Evolutionary conservation across 805 yeast species (phyloP), one percentile per base, ranked within the genome.

Genomic region (Ogataea thermomethanolica): DNA sequence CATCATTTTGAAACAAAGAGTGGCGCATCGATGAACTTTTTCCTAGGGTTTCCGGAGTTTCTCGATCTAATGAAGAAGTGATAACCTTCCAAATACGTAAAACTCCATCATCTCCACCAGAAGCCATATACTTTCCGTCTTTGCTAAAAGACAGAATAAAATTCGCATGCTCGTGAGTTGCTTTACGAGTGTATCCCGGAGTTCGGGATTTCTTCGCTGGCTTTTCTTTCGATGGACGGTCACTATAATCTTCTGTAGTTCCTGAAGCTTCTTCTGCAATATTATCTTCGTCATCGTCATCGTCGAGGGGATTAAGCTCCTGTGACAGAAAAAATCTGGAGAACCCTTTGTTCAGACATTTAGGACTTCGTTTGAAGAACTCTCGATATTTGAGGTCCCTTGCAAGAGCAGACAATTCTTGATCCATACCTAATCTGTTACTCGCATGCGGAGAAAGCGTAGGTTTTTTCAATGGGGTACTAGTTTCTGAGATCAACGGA

Each of bases 61-160:
- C 60, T 49, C 95, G 65, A 49, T 85, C 90, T 43, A 79, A 64
- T 0, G 88, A 82, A 0, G 89, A 77, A 3, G 85, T 68, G 0
- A 88, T 76, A 5, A 86, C 95, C 58, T 85, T 80, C 93, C 95
- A 89, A 4, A 89, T 66, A 37, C 79, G 67, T 10, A 90, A 70
- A 1, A 70, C 60, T 3, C 82, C 73, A 55, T 85, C 89, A 50
- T 84, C 78, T 13, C 95, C 95, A 0, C 91, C 96, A 2, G 84
- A 76, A 0, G 96, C 96, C 52, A 90, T 61, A 57, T 72, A 87
- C 59, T 78, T 80, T 8, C 97, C 97, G 62, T 90, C 95, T 9
- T 61, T 61, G 42, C 85, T 79, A 61, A 90, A 90, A 51, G 78
- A 74, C 66, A 84, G 67, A 8, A 78, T 74, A 75, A 89, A 86